Conservation (phyloP, 169 alveolate genomes). For the Plasmodium gonderi region DNA sequence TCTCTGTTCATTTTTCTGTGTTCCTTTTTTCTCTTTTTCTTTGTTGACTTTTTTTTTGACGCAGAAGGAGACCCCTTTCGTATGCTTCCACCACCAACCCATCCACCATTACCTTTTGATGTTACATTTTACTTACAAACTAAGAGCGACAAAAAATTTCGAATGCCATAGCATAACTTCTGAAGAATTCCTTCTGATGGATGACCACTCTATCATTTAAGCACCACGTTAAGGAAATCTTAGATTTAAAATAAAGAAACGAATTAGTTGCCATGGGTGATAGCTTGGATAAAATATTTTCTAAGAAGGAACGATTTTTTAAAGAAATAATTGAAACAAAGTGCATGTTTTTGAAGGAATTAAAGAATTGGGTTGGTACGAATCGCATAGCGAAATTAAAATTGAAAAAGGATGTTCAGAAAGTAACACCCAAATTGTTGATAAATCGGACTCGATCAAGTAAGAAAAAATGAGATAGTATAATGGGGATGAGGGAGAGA, state of each 20-base stretch:
- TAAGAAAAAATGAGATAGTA: slow-evolving; percentile 8
- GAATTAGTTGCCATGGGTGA: slow-evolving; percentile 13
- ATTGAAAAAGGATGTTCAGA: slow-evolving; percentile 27
- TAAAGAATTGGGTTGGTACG: slow-evolving; percentile 65
- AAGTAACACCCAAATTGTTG: slow-evolving; percentile 53
- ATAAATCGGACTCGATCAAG: slow-evolving; percentile 49
- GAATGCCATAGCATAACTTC: background rate
- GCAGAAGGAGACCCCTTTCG: background rate
- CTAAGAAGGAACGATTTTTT: slow-evolving; percentile 50
- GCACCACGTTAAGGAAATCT: background rate
- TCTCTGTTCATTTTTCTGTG: background rate
- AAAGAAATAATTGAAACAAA: slow-evolving; percentile 59
- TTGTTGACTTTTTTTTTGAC: background rate
- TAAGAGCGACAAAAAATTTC: background rate
- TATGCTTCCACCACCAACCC: background rate
- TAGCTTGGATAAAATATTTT: slow-evolving; percentile 33
- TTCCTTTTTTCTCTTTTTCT: slow-evolving; percentile 9
- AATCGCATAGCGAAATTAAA: slow-evolving; percentile 18
- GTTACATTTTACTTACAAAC: too few species aligned
- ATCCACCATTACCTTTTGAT: background rate
- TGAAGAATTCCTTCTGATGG: too few species aligned
- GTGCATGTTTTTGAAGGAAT: slow-evolving; percentile 28
- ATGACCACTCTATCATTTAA: too few species aligned
- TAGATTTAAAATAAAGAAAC: background rate
- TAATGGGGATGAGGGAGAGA: background rate